Percentiles rank a stretch among this genome's conserved stretches.
These are phyloP conservation scores for Chenopodium formosanum DNA, from an alignment of 148 eudicot genomes.

Conservation along the genomic window DNA sequence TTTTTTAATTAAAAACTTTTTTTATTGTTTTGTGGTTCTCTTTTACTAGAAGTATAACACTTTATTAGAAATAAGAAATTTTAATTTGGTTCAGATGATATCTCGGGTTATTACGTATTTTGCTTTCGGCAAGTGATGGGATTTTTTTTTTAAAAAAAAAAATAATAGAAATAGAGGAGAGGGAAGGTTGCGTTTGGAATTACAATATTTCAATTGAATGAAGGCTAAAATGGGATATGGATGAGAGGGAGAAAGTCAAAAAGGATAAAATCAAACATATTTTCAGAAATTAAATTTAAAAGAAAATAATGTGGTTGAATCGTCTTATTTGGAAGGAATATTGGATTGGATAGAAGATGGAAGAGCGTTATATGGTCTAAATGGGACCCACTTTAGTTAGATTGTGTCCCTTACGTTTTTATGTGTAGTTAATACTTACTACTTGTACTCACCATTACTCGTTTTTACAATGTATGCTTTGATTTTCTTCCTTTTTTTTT, in stretches of 20 bases:
- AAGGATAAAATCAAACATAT: conserved; percentile 16
- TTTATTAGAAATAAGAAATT: too few relatives aligned
- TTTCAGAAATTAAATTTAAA: neutral
- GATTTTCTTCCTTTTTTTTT: neutral
- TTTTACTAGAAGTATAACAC: too few relatives aligned
- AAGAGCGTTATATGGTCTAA: conserved; percentile 11
- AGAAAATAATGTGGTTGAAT: conserved; percentile 17
- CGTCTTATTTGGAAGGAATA: conserved; percentile 15
- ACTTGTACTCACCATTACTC: neutral
- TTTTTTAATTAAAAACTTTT: neutral
- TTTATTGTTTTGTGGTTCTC: too few relatives aligned
- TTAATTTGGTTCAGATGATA: too few relatives aligned
- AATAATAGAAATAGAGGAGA: neutral
- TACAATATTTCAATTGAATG: conserved; percentile 4
- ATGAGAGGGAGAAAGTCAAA: conserved; percentile 24
- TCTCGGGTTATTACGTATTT: too few relatives aligned
- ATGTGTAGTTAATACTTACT: conserved; percentile 8
- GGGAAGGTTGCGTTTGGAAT: neutral
- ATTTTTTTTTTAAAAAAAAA: too few relatives aligned
- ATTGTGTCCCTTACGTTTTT: conserved; percentile 40
- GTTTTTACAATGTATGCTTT: neutral
- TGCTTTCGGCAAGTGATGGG: too few relatives aligned
- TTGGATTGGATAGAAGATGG: conserved; percentile 25
- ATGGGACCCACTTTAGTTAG: conserved; percentile 27
- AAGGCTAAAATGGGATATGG: conserved; percentile 7